Base-by-base conservation (phyloP, 768 basidiomycete species). In the Hysterangium stoloniferum region DNA sequence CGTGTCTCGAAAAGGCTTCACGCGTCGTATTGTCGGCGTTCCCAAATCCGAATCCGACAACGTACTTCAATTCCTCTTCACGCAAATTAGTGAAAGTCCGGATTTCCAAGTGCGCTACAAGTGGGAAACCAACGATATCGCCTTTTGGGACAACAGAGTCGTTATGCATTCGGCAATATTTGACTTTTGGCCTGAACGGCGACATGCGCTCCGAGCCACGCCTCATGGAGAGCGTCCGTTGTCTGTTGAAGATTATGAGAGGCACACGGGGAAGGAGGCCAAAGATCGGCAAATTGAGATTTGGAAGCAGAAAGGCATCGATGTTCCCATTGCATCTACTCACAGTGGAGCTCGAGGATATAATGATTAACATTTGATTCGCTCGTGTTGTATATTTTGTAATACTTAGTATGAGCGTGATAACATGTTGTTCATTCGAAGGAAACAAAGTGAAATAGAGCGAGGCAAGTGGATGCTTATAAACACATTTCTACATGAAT, bases 111-210 rank as follows among this genome's bases (percentile, higher is more conserved):
- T 84, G 35, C 80, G 84, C 52, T 85, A 85, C 74, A 76, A 72
- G 55, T 90, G 88, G 88, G 75, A 83, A 61, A 68, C 72, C 32
- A 79, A 87, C 61, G 82, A 84, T 35, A 68, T 90, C 46, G 87
- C 86, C n/a, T 71, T 90, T 62, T 91, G 89, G 88, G 86, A 91
- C 59, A 90, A 90, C 64, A 73, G 87, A 64, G 84, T 85, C 52
- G 80, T 82, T 34, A 85, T 75, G 12, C 90, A 92, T 58, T 78
- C 81, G 17, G 88, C 86, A 11, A 87, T 78, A 11, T 89, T 88
- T 59, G 86, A 91, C 64, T 87, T 86, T 64, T 89, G 78, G 79
- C 84, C 84, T 8, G 73, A 76, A 31, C 79, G 75, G 33, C 77
- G 88, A 27, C 89, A 91, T 61, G 88, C 84, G 12, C 69, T 89